Base-by-base conservation (phyloP, 2,329 filamentous ascomycete genomes). In the Beauveria caledonica region DNA sequence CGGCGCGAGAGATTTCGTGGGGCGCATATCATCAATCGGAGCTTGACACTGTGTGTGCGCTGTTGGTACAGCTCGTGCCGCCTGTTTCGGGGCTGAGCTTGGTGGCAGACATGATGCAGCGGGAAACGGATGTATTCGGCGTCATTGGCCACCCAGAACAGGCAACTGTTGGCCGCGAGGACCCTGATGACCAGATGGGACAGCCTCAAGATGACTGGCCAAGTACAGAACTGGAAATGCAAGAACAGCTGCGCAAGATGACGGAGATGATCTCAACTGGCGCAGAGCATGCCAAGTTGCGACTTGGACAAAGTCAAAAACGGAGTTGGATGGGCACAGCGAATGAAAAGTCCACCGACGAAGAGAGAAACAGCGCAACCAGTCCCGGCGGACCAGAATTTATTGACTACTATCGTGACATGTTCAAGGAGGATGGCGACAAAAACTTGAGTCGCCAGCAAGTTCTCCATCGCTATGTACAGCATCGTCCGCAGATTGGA, bases 121-220 rank as follows among this genome's bases (percentile, higher is more conserved):
- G 58, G 13, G 40, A 39, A 44, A 53, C 50, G 7, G 42, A 54
- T 1, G 72, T 69, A 1, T 53, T 63, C 23, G 66, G 63, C 21
- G 55, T 72, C 56, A 56, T 63, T 0, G 65, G 68, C 9, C 65
- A 71, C 9, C 64, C 69, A 0, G 58, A 63, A 21, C 17, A 19
- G 5, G 23, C 7, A 2, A 29, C n/a, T 44, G 25, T 5, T n/a
- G 25, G n/a, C 21, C n/a, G 29, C 3, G 46, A 50, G 46, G 29
- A 21, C 11, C 1, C 39, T 13, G 11, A 11, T 11, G 7, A n/a
- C n/a, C 49, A 40, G 42, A 13, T 15, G 13, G 21, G n/a, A 17
- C 13, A 60, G 10, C 40, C 11, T 21, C 29, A 21, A 7, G 50
- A 49, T 19, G 58, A 48, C 19, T 54, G 58, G 58, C 58, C 39